These are phyloP conservation scores for Capsicum pubescens DNA, from an alignment of 257 asterid genomes.

Conservation along the genomic window DNA sequence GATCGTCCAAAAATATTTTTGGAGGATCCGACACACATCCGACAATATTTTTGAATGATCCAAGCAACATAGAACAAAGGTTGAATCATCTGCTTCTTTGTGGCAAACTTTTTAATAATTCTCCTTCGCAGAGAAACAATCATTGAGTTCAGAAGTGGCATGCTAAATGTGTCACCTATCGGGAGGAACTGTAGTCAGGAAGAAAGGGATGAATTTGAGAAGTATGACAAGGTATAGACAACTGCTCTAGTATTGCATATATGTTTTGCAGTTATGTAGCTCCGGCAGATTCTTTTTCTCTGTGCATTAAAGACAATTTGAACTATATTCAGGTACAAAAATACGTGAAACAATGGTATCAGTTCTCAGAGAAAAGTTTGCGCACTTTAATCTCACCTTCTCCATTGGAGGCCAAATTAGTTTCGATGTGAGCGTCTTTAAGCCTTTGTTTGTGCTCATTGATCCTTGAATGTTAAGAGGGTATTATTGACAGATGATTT, in stretches of 20 bases:
- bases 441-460: slow-evolving; percentile 8
- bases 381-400: slow-evolving; percentile 72
- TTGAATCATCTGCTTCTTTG: background rate
- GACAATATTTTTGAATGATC: background rate
- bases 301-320: slow-evolving; percentile 26
- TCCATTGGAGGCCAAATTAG: slow-evolving; percentile 98
- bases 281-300: slow-evolving; percentile 27
- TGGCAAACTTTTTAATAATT: slow-evolving; percentile 31
- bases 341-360: slow-evolving; percentile 88
- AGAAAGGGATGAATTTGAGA: slow-evolving; percentile 92
- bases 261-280: slow-evolving; percentile 8
- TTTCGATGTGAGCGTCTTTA: slow-evolving; percentile 73
- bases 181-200: slow-evolving; percentile 99
- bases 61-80: slow-evolving; percentile 28
- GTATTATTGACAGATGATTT: background rate
- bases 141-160: slow-evolving; percentile 95
- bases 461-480: background rate
- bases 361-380: slow-evolving; percentile 79
- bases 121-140: slow-evolving; percentile 76
- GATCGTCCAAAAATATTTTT: background rate
- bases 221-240: slow-evolving; percentile 84
- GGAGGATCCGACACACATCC: background rate
- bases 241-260: slow-evolving; percentile 13
- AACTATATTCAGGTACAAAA: slow-evolving; percentile 65
- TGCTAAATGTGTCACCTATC: slow-evolving; percentile 96